Conservation (phyloP, 129 eudicot species). For the Tagetes patula region DNA sequence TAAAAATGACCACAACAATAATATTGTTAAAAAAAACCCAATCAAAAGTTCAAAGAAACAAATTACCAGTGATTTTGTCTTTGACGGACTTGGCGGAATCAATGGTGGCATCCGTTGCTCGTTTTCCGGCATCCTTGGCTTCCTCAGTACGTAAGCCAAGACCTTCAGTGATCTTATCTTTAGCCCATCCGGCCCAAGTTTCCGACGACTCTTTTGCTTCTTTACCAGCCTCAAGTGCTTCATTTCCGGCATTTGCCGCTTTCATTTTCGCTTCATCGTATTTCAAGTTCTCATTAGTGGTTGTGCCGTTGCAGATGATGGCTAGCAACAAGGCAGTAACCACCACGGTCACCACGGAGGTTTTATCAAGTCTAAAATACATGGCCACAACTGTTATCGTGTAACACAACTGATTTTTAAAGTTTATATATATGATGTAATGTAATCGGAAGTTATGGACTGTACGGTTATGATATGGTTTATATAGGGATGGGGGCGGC, state of each 20-base stretch:
- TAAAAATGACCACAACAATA: neutral
- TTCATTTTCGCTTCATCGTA: conserved; percentile 27
- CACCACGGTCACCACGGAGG: neutral
- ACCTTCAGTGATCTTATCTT: conserved; percentile 64
- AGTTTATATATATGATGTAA: neutral
- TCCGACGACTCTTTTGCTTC: conserved; percentile 47
- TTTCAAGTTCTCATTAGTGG: neutral
- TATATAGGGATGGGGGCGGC: conserved; percentile 3
- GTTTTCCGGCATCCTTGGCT: conserved; percentile 31
- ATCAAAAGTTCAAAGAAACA: too few species aligned
- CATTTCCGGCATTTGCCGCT: conserved; percentile 16
- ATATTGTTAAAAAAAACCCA: too few species aligned
- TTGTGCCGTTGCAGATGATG: conserved; percentile 17
- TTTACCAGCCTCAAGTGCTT: conserved; percentile 33
- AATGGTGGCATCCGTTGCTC: conserved; percentile 30
- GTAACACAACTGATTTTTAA: neutral
- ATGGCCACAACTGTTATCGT: neutral
- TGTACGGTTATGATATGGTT: neutral
- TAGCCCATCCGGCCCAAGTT: conserved; percentile 87
- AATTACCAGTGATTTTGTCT: conserved; percentile 37
- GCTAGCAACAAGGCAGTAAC: conserved; percentile 11
- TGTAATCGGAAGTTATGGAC: neutral
- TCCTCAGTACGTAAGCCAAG: conserved; percentile 47
- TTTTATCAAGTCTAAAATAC: conserved; percentile 7
- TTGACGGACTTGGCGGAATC: conserved; percentile 44